A percentile compares a stretch with the other conserved stretches of the same genome.
phyloP scores from a whole-genome alignment of 1,139 yeast genomes.

The Yamadazyma songkhlaensis region DNA sequence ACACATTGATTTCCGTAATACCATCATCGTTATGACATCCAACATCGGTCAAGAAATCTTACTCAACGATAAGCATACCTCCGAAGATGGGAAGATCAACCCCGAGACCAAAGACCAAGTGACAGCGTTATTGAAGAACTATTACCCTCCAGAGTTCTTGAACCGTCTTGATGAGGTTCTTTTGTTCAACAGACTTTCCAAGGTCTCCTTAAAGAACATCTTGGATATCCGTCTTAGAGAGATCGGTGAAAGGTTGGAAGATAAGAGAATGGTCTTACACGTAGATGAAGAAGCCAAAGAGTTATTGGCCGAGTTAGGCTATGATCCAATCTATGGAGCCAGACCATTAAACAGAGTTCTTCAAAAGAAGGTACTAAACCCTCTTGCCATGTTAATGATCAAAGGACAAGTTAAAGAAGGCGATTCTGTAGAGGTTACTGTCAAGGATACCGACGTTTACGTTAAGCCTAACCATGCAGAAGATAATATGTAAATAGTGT shows the following conservation, averaged over 20 bases:
- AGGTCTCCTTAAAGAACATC: constrained; percentile 66
- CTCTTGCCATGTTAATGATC: constrained; percentile 76
- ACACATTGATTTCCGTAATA: constrained; percentile 88
- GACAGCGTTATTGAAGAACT: constrained; percentile 59
- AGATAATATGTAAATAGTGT: constrained; percentile 2
- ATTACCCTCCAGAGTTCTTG: constrained; percentile 92
- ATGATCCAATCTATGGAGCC: constrained; percentile 91
- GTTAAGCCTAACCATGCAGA: constrained; percentile 51
- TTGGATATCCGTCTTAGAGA: constrained; percentile 82
- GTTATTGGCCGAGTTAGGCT: constrained; percentile 81
- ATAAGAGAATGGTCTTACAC: constrained; percentile 68
- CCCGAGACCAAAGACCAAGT: constrained; percentile 56
- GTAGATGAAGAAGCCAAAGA: constrained; percentile 64
- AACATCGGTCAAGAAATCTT: constrained; percentile 92
- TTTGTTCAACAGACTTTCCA: constrained; percentile 85
- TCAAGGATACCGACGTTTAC: constrained; percentile 22
- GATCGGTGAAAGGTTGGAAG: constrained; percentile 72
- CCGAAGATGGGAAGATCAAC: constrained; percentile 45
- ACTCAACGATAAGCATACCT: constrained; percentile 51
- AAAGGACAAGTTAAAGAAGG: constrained; percentile 74
- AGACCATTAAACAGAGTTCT: constrained; percentile 90
- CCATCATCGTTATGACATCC: constrained; percentile 95
- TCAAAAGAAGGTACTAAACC: constrained; percentile 78
- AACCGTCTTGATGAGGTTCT: constrained; percentile 90
- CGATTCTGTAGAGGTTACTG: constrained; percentile 53